Conservation (phyloP, 129 eudicot species). For the Deinandra increscens region DNA sequence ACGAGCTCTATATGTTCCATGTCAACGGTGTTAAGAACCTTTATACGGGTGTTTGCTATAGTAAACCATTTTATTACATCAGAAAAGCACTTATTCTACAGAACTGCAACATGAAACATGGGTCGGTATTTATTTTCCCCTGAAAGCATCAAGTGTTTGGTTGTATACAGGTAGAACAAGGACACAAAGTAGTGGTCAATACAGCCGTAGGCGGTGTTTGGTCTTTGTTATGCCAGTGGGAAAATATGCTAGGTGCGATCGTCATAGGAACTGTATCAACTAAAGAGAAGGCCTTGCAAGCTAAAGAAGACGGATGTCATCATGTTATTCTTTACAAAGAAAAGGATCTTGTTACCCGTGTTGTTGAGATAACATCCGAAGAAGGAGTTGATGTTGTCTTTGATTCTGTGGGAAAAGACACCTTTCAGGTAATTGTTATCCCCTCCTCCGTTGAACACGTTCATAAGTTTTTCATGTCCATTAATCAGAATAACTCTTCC, state of each 20-base stretch:
- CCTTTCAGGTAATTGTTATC: constrained; percentile 49
- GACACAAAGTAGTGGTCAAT: constrained; percentile 73
- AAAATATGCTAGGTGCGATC: constrained; percentile 66
- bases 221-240: constrained; percentile 80
- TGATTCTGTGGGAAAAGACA: constrained; percentile 88
- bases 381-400: constrained; percentile 83
- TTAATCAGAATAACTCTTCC: no score
- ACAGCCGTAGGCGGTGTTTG: constrained; percentile 90
- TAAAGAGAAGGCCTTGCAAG: constrained; percentile 69
- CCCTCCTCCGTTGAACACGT: background rate
- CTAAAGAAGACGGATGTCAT: constrained; percentile 83
- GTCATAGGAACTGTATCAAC: constrained; percentile 85
- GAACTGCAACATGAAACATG: background rate
- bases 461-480: background rate
- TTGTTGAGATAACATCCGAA: constrained; percentile 67
- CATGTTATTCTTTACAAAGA: constrained; percentile 62
- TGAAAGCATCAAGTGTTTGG: constrained; percentile 7
- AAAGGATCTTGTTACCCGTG: constrained; percentile 70
- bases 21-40: no score
- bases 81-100: background rate
- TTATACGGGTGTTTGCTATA: background rate
- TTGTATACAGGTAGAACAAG: constrained; percentile 50
- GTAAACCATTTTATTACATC: background rate
- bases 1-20: background rate
- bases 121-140: background rate